Conservation (phyloP, 768 basidiomycete genomes). For the Coprinopsis sp. region DNA sequence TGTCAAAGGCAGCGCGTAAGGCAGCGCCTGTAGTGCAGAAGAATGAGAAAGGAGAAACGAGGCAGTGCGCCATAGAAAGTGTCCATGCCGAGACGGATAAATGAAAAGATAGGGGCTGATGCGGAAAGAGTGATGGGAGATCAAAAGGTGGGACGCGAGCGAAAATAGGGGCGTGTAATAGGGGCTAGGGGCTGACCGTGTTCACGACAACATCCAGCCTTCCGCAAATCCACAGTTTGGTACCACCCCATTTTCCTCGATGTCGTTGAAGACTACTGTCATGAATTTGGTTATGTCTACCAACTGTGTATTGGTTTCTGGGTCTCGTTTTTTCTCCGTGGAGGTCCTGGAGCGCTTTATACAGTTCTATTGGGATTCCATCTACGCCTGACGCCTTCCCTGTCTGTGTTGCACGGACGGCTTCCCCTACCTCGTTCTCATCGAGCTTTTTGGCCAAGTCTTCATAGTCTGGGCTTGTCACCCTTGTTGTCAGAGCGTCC, state of each 20-base stretch:
- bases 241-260: conserved; percentile 20
- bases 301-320: conserved; percentile 5
- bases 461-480: background rate
- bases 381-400: conserved; percentile 18
- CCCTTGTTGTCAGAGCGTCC: background rate
- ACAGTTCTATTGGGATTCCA: conserved; percentile 22
- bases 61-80: no score
- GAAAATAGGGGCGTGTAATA: no score
- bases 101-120: no score
- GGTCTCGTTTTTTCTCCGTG: background rate
- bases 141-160: no score
- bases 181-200: no score
- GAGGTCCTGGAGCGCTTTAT: conserved; percentile 14
- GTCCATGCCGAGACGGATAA: no score
- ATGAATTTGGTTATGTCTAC: conserved; percentile 11
- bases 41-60: no score
- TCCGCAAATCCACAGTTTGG: conserved; percentile 15
- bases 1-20: no score
- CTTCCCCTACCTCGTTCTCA: background rate
- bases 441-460: background rate
- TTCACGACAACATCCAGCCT: no score
- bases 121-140: no score
- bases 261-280: conserved; percentile 20
- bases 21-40: no score
- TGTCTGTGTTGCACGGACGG: conserved; percentile 2